Evolutionary conservation across 345 rosid species (phyloP), one percentile per base, ranked within the genome.

Genomic region (Boechera retrofracta): DNA sequence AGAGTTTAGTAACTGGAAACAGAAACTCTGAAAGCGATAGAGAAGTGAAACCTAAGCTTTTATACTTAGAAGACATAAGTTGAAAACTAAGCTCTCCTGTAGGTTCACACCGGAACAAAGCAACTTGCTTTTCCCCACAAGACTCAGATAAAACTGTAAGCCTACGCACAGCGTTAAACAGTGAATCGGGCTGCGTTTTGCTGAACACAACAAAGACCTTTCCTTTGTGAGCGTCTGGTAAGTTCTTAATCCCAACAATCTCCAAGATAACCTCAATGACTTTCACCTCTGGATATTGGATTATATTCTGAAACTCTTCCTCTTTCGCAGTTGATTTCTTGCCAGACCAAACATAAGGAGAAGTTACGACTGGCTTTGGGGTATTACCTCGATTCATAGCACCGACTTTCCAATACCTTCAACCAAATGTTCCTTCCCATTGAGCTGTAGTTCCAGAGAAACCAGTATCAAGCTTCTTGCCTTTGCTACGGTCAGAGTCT

Each of bases 371-470:
- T 18, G 96, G 85, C 73, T 90, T 80, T 15, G 99, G 98, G 29
- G 84, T 75, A 66, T 61, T 69, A 56, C 97, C 99, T 78, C 89
- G 80, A 64, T 93, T 86, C 98, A 95, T 91, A 26, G 94, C 97
- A 75, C 99, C 99, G 35, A 93, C 98, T 86, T 81, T 93, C 89
- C 93, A 85, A 51, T 95, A 95, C 83, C 98, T 87, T 58, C 13
- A 70, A 51, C 98, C 96, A 81, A 84, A 95, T 56, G 85, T 93
- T 72, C 85, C 85, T 86, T 95, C 97, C 94, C 96, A 95, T 65
- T 85, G 93, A 73, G 87, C 85, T 53, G 90, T 89, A 69, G 98
- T 95, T 83, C 85, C 94, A 52, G 89, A 85, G 87, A 93, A 95
- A 35, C 99, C 99, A 71, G 77, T 74, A 54, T 92, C 96, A 45